phyloP scores from a whole-genome alignment of 1,139 yeast species.

The Hemisphaericaspora xylofermentans region DNA sequence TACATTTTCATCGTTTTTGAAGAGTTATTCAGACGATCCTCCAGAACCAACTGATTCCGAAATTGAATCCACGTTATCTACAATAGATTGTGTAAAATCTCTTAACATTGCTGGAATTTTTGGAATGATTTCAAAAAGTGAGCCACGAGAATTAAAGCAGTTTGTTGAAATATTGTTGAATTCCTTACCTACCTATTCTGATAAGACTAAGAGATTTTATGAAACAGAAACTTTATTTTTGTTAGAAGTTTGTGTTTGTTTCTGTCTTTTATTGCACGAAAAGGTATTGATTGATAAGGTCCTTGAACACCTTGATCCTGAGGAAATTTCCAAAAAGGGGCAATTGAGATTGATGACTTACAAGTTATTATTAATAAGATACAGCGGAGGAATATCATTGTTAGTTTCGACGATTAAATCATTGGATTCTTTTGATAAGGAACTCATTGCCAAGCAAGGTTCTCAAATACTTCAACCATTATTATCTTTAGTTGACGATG shows the following conservation, averaged over 20 bases:
- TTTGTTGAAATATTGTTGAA: conserved; percentile 26
- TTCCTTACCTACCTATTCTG: conserved; percentile 30
- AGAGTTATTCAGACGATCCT: conserved; percentile 82
- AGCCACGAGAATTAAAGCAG: conserved; percentile 22
- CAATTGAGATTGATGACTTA: conserved; percentile 38
- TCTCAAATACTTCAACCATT: conserved; percentile 53
- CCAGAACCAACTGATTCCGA: conserved; percentile 93
- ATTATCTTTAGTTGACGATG: conserved; percentile 49
- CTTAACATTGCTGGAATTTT: conserved; percentile 57
- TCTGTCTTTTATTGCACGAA: conserved; percentile 46
- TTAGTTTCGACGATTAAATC: conserved; percentile 25
- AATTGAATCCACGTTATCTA: conserved; percentile 78
- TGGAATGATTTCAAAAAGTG: conserved; percentile 38
- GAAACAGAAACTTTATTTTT: conserved; percentile 58
- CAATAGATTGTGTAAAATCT: conserved; percentile 77
- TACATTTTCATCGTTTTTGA: conserved; percentile 86
- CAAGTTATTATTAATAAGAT: conserved; percentile 41
- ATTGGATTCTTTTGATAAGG: conserved; percentile 35
- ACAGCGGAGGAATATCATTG: conserved; percentile 20
- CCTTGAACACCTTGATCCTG: conserved; percentile 20
- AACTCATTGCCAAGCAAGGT: conserved; percentile 46
- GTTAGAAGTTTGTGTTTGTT: conserved; percentile 54
- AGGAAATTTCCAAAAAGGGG: conserved; percentile 30
- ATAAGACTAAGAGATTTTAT: conserved; percentile 44
- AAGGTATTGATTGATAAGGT: conserved; percentile 27